Base-by-base conservation (phyloP, 73 alveolate genomes). In the Effrenium voratum region DNA sequence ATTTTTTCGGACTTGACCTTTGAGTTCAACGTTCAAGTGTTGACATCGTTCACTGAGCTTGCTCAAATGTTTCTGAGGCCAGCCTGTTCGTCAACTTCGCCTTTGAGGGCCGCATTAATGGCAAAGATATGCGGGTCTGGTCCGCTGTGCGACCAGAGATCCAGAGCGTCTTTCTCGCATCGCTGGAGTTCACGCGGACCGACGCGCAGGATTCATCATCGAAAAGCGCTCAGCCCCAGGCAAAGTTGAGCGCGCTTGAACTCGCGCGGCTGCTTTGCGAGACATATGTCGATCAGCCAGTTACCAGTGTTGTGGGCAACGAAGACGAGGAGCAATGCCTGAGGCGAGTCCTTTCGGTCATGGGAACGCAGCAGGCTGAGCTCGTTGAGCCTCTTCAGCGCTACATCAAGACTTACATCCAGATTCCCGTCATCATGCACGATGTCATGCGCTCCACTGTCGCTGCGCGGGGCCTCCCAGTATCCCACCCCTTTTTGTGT, bases 341-440 rank as follows among this genome's bases (percentile, higher is more conserved):
- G 72, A 49, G 55, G 75, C 46, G 92, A 1, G 55, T 81, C 75
- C 13, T 15, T n/a, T 47, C 73, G n/a, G 66, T 34, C 52, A 81
- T 81, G 92, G 8, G 36, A 4, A 81, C 40, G 15, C 73, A 34
- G 50, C 3, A 1, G 34, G 75, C 26, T n/a, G 52, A 81, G 4
- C 43, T 81, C 38, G 92, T 50, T 4, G 43, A 5, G 1, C 92
- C 92, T 2, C 36, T 81, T 32, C 2, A 5, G 50, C 28, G 22
- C 38, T 81, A 45, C 50, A 2, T 81, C 19, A 52, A 2, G 40
- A 44, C 26, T 36, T 22, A 81, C 50, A 81, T 81, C 75, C 46
- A 81, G 52, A n/a, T 81, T 4, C 92, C 92, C 38, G 75, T 81
- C 38, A 50, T 81, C 47, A 81, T 81, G 92, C 92, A 81, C 50